A percentile compares a stretch with the other conserved stretches of the same genome.
These are phyloP conservation scores for Cornus controversa DNA, from an alignment of 148 eudicot species.

Conservation along the genomic window DNA sequence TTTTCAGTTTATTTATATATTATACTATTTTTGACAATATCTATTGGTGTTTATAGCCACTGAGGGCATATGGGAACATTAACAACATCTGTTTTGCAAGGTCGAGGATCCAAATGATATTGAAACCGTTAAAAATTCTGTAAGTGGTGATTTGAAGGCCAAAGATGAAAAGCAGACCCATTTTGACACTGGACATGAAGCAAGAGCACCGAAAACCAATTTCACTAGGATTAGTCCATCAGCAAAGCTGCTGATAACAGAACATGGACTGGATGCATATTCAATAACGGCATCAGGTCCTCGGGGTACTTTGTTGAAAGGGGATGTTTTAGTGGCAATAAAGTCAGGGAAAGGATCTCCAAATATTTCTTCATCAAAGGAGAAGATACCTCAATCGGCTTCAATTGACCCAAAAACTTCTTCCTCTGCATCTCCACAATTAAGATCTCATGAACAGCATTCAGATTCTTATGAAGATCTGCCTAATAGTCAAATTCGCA, in stretches of 20 bases:
- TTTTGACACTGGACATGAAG: constrained; percentile 36
- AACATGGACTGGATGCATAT: constrained; percentile 76
- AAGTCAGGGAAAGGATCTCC: constrained; percentile 70
- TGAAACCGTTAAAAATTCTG: constrained; percentile 53
- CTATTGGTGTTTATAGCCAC: neutral
- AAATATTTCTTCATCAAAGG: constrained; percentile 33
- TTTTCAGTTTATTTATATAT: neutral
- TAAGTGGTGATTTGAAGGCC: constrained; percentile 25
- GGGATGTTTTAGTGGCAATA: constrained; percentile 85
- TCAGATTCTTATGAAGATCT: constrained; percentile 59
- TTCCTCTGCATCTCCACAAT: constrained; percentile 30
- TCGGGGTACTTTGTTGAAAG: constrained; percentile 84
- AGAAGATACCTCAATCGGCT: constrained; percentile 40
- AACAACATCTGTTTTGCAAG: constrained; percentile 38
- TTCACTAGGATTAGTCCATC: constrained; percentile 83
- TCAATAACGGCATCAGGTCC: constrained; percentile 86
- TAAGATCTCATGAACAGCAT: constrained; percentile 33
- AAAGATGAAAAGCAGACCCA: constrained; percentile 48
- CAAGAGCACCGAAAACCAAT: constrained; percentile 35
- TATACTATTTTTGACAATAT: neutral
- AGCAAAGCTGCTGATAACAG: constrained; percentile 74
- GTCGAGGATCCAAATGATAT: constrained; percentile 82
- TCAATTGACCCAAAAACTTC: constrained; percentile 33
- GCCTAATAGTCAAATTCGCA: constrained; percentile 94
- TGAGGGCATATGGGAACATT: neutral